These are phyloP conservation scores for Cercophora newfieldiana DNA, from an alignment of 495 filamentous ascomycete genomes.

Conservation along the genomic window DNA sequence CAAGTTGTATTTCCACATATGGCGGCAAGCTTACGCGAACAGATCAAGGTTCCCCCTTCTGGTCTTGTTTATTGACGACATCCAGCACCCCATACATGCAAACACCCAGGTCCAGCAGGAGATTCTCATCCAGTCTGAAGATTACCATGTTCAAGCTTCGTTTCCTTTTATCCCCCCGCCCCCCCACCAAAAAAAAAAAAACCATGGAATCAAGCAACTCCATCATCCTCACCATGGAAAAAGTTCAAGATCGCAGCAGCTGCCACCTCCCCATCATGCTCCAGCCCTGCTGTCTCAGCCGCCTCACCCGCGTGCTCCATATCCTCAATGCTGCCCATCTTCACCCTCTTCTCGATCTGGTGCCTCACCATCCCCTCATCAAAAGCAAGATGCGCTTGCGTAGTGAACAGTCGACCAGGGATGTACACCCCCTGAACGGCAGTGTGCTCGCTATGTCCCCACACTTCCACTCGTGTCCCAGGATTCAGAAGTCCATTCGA, in stretches of 20 bases:
- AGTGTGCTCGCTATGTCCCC: constrained; percentile 47
- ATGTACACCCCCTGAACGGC: constrained; percentile 74
- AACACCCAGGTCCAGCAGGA: too few relatives aligned
- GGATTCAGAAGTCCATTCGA: constrained; percentile 54
- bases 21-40: too few relatives aligned
- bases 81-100: too few relatives aligned
- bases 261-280: constrained; percentile 34
- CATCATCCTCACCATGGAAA: constrained; percentile 38
- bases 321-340: constrained; percentile 63
- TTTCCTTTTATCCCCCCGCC: too few relatives aligned
- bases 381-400: constrained; percentile 89
- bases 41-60: too few relatives aligned
- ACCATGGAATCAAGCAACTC: constrained; percentile 17
- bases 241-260: constrained; percentile 39
- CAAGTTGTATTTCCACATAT: too few relatives aligned
- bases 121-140: too few relatives aligned
- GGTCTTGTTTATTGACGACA: too few relatives aligned
- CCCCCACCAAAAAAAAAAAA: too few relatives aligned
- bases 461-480: constrained; percentile 30
- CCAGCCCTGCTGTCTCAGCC: constrained; percentile 31
- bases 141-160: too few relatives aligned
- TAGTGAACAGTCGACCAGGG: constrained; percentile 62
- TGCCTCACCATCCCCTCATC: constrained; percentile 67
- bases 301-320: constrained; percentile 36
- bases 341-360: constrained; percentile 59